Base-by-base conservation (phyloP, 2,329 filamentous ascomycete genomes). In the Verruconis gallopava region DNA sequence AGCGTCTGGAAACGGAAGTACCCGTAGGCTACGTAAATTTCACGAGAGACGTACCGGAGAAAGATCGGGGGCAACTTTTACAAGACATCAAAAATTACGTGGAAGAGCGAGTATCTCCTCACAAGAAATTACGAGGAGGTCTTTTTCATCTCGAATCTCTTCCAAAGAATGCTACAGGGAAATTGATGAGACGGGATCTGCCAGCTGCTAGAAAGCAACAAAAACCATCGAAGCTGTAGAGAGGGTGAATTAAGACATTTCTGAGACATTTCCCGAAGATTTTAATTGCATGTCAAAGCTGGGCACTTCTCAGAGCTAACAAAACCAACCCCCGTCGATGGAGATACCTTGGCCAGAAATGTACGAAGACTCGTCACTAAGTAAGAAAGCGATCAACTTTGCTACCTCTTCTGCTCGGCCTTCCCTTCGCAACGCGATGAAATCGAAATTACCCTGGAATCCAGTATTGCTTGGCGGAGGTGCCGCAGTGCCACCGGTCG, bases 321-420 rank as follows among this genome's bases (percentile, higher is more conserved):
- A 53, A 47, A 58, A 49, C 60, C 62, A 67, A 0, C 65, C 66
- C 3, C 68, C 68, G 52, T 71, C 68, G 15, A 70, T 63, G 41
- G 53, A 61, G 38, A 65, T 57, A 3, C 64, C 57, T 5, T 59
- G 55, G 0, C 67, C 67, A 1, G 67, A 70, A 1, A 68, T 63
- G 50, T 63, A 69, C 2, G 60, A 64, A 1, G 61, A 53, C 6
- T 64, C 62, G 44, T 67, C 61, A 36, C 65, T 65, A 15, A 71
- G 51, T 45, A 71, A 47, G 37, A 68, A 71, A 11, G 65, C 58
- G 20, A 69, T 61, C 1, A 67, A 55, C n/a, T 61, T 59, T 5
- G 66, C 67, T 0, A 62, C 53, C 44, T 64, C 62, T 22, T 55
- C 55, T 33, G 55, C 49, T 6, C 54, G 38, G 21, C 51, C 56